phyloP scores from a whole-genome alignment of 352 stramenopile species.

The Thalassiosira ordinaria region DNA sequence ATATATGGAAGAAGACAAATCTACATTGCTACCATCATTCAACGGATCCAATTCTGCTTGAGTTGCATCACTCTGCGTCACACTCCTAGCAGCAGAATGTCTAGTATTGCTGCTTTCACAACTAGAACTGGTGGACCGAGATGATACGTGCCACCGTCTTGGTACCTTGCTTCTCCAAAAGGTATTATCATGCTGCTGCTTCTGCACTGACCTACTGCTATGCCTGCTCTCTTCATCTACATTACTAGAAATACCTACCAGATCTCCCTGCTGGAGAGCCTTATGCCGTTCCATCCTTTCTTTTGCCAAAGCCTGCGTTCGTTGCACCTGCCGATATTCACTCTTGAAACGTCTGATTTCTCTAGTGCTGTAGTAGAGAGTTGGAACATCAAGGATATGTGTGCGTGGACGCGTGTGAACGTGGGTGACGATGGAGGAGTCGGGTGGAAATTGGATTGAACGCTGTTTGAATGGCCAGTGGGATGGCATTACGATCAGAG shows the following conservation, averaged over 20 bases:
- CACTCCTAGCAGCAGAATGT: too few species aligned
- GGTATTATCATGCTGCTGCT: constrained; percentile 3
- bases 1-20: background rate
- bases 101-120: too few species aligned
- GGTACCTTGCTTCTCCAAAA: constrained; percentile 1
- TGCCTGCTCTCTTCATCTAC: background rate
- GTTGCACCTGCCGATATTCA: background rate
- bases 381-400: background rate
- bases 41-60: too few species aligned
- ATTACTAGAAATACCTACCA: background rate
- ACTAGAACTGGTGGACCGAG: too few species aligned
- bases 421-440: background rate
- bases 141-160: background rate
- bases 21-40: background rate
- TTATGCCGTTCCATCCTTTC: background rate
- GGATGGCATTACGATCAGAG: background rate
- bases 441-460: background rate
- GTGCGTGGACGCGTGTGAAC: background rate
- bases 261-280: background rate
- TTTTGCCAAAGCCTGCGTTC: background rate
- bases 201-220: background rate
- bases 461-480: background rate
- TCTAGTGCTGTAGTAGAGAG: background rate
- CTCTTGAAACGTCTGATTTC: background rate
- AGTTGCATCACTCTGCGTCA: too few species aligned